Evolutionary conservation across 2,329 filamentous ascomycete genomes (phyloP), one percentile per base, ranked within the genome.

Genomic region (Aspergillus quadrilineatus): DNA sequence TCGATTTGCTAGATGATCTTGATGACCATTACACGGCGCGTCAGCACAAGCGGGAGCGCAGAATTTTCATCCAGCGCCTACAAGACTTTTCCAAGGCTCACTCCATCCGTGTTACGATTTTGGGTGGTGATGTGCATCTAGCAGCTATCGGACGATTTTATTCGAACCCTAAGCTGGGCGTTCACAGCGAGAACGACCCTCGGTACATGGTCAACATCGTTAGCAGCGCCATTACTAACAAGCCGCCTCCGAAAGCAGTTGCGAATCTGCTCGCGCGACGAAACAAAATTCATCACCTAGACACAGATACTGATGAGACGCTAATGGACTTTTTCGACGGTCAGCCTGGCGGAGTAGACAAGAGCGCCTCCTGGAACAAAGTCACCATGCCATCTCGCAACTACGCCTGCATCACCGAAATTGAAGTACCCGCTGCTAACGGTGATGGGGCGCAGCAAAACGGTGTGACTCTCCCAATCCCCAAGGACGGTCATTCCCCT

Each of bases 1-100:
- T 87, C 30, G 85, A 87, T 76, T 71, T 88, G 39, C 73, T 88
- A 6, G 85, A 87, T 59, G 85, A 87, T 61, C 68, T 88, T 43
- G 85, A 87, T 63, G 85, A 88, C 65, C 85, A 87, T 65, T 97
- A 97, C 79, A 97, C 93, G 1, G 90, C 92, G 5, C 86, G 86
- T 60, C 91, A 92, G 50, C 93, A 97, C 80, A 97, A 97, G 75
- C 83, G 85, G 58, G 93, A 97, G 79, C 89, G 93, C 44, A 87
- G 86, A 55, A 80, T 85, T 39, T 80, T 97, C 43, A 71, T 92
- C 77, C 65, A 89, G 74, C 70, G 84, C 72, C 68, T 89, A 50
- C 82, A 96, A 64, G 73, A 78, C 17, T 72, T 87, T 32, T 74
- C 84, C 9, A 80, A 82, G 62, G 71, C 79, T 57, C 75, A 84